A percentile compares a stretch with the other conserved stretches of the same genome.
Conservation (phyloP, 202 grass and related monocot species). For the Hordeum pubiflorum region DNA sequence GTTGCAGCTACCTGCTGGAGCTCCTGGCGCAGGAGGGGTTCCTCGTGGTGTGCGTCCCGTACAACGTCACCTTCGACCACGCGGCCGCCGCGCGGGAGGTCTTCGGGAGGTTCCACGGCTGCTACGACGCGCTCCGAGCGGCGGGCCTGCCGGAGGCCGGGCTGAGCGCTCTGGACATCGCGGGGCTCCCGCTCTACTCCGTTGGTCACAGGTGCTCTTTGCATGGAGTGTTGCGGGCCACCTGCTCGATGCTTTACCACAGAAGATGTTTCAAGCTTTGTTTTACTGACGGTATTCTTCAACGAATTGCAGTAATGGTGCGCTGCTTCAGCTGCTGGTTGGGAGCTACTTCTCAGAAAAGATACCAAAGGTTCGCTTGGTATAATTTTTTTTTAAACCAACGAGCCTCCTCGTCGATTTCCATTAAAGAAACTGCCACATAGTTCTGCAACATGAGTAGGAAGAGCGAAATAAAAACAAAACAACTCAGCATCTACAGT, state of each 20-base stretch:
- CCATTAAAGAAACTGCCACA: neutral
- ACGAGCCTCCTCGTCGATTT: neutral
- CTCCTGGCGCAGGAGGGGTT: slow-evolving; percentile 75
- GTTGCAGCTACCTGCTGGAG: slow-evolving; percentile 64
- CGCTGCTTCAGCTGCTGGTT: slow-evolving; percentile 82
- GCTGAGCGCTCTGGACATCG: slow-evolving; percentile 42
- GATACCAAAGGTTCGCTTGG: slow-evolving; percentile 57
- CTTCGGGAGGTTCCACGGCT: slow-evolving; percentile 62
- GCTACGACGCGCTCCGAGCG: slow-evolving; percentile 50
- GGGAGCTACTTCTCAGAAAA: slow-evolving; percentile 86
- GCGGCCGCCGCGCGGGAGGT: slow-evolving; percentile 65
- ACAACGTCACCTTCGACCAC: slow-evolving; percentile 91
- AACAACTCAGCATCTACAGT: neutral
- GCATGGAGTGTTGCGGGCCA: neutral
- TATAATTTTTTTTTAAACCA: neutral
- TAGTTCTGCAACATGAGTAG: neutral
- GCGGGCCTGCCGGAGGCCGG: slow-evolving; percentile 56
- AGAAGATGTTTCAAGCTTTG: neutral
- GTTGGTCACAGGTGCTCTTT: slow-evolving; percentile 67
- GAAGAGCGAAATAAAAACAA: neutral
- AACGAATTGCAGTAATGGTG: slow-evolving; percentile 59
- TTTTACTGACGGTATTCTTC: neutral
- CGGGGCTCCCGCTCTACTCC: slow-evolving; percentile 59
- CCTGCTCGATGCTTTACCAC: slow-evolving; percentile 22
- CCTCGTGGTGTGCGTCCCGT: slow-evolving; percentile 79